Evolutionary conservation across 345 rosid genomes (phyloP), one percentile per base, ranked within the genome.

Genomic region (Brassica nigra): DNA sequence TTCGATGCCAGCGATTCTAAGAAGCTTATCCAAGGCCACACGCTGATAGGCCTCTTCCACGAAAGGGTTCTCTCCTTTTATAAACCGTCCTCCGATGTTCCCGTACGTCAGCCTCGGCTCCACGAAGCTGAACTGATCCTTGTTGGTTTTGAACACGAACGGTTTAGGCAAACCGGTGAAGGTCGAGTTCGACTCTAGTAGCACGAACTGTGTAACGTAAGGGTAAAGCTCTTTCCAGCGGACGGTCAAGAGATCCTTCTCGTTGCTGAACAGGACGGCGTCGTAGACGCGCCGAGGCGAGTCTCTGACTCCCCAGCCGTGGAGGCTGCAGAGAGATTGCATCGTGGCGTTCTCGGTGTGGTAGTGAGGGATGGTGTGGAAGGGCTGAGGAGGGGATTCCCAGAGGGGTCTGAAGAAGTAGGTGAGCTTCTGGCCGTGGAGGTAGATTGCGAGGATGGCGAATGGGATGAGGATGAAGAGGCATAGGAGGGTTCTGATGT

Each of bases 151-250:
- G 68, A 94, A 92, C 30, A 82, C 74, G 73, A 90, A 80, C 5
- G 92, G 86, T 73, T 94, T 94, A 0, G 86, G 86, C 18, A 90
- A 62, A 76, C 97, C 90, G 10, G 97, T 88, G 34, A 92, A 94
- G 0, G 98, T 94, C 0, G 97, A 94, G 70, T 94, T 94, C 2
- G 98, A 91, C 74, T 94, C 98, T 0, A 94, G 97, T 30, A 94
- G 86, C 16, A 94, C 97, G 42, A 94, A 94, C 74, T 91, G 91
- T 0, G 93, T 91, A 23, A 94, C 78, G 23, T 85, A 92, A 6
- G 98, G 98, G 76, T 85, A 88, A 78, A 94, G 85, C 84, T 94
- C 98, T 6, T 90, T 90, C 98, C 98, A 94, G 3, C 98, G 88
- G 69, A 94, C 70, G 0, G 82, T 86, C 33, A 92, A 87, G 16